Base-by-base conservation (phyloP, 169 alveolate species). In the Eimeria tenella region DNA sequence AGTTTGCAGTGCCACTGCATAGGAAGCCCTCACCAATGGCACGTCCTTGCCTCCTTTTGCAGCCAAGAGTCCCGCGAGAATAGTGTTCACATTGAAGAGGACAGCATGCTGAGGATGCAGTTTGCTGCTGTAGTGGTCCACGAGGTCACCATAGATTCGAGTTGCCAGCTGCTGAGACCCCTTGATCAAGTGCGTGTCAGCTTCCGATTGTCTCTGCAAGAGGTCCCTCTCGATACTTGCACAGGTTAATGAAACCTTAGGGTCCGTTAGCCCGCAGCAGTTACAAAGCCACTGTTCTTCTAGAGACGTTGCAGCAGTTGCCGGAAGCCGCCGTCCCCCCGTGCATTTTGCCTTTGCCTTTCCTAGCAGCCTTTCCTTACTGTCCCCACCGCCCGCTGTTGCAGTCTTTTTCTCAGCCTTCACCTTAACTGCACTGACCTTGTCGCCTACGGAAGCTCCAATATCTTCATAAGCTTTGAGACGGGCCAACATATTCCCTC, bases 21-120 rank as follows among this genome's bases (percentile, higher is more conserved):
- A 58, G 68, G 19, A 58, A 58, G 1, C 21, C 68, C 87, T 23
- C 87, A 79, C 87, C 87, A 62, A 42, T 25, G 81, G 95, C 9
- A 96, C 25, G 82, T 96, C 96, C 82, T 96, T 94, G 15, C 97
- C 97, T 53, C 97, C 96, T 70, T 96, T 93, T 74, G 94, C 68
- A 86, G 95, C 95, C 79, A 95, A 93, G 21, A 98, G 88, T 15
- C 99, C 99, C 3, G 98, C 98, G 31, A 97, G 96, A 42, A 97
- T 60, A 15, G 97, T 95, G 71, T 97, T 86, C 3, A 98, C 96
- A 90, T 97, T 97, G 94, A 97, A 98, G 70, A 98, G 63, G 21
- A 97, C 82, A 56, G 97, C 96, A 94, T 98, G 98, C 65, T 96
- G 96, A n/a, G 97, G 97, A 94, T 98, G 98, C n/a, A 97, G 93